Evolutionary conservation across 768 basidiomycete species (phyloP), one percentile per base, ranked within the genome.

Genomic region (Tulasnella sp.): DNA sequence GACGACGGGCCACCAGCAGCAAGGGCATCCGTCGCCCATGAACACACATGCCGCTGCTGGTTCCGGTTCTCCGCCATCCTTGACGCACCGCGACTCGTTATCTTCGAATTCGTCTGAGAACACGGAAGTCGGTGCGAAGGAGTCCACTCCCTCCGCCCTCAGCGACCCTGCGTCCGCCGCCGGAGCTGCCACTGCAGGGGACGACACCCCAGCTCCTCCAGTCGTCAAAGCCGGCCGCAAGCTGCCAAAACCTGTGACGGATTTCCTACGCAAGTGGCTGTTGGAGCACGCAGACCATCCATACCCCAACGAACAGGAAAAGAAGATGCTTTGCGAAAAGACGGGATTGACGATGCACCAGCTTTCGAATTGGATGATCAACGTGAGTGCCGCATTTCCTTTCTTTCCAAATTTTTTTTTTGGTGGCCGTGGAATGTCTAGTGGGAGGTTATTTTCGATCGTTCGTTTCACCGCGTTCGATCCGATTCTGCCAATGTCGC

Each of bases 361-460:
- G 84, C 93, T 95, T 0, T 93, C 92, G 74, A 95, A 95, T 83
- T 95, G 93, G 93, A 95, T 95, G 93, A 95, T 95, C 82, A 95
- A 95, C 81, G 93, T 89, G 76, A 74, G 89, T 85, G 18, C 20
- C 44, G 9, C 55, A 39, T 26, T 55, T 29, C 35, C 11, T 76
- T 55, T 3, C 51, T n/a, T 42, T 42, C 37, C 37, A 44, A 77
- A 18, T 15, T 16, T 16, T 48, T 48, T 15, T 15, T 48, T 13
- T 40, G 40, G 40, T 61, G 75, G 75, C 46, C 48, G 75, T 48
- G 46, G 46, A 48, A 2, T 48, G 46, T 48, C 16, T 16, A 16
- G 11, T 48, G 46, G 46, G 46, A 48, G 46, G 46, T 48, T 48
- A 48, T 48, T 48, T 48, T 48, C 15, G 46, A 48, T 48, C 16